Evolutionary conservation across 164 flowering plant species (phyloP).

Genomic region (Annona squamosa): DNA sequence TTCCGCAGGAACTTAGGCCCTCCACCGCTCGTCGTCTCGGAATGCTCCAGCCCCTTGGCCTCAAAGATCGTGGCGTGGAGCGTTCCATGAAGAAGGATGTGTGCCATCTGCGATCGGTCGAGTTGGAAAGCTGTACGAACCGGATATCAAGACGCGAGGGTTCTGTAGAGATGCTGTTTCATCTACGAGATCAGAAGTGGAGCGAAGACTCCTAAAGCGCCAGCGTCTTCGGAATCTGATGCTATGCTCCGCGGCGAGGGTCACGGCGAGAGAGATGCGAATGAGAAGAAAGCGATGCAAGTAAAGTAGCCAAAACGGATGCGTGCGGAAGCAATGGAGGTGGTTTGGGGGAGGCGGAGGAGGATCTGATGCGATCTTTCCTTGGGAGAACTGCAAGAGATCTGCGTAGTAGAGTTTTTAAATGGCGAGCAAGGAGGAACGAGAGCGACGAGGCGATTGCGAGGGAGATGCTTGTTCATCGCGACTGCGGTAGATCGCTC

Average conservation of each 20-base stretch:
- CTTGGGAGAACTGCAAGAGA: not conserved
- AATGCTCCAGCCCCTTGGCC: constrained; percentile 32
- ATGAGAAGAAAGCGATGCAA: not conserved
- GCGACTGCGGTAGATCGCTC: too few relatives aligned
- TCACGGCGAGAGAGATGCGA: not conserved
- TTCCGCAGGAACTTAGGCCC: constrained; percentile 21
- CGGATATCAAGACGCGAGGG: not conserved
- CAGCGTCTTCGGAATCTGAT: not conserved
- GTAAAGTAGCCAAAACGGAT: not conserved
- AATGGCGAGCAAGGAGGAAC: not conserved
- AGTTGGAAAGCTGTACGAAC: not conserved
- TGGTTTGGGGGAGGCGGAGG: not conserved
- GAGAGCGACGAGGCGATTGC: not conserved
- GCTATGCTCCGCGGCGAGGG: not conserved
- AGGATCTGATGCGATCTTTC: not conserved
- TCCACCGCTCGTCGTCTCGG: constrained; percentile 20
- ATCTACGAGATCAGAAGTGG: not conserved
- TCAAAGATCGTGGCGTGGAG: constrained; percentile 50
- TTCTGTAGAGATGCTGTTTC: not conserved
- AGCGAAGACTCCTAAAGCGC: not conserved
- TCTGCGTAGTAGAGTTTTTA: too few relatives aligned
- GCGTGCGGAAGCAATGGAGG: not conserved
- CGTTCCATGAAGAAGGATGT: constrained; percentile 56
- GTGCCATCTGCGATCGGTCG: constrained; percentile 20
- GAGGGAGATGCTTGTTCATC: too few relatives aligned